Base-by-base conservation (phyloP, 257 asterid species). In the Gardenia jasminoides region DNA sequence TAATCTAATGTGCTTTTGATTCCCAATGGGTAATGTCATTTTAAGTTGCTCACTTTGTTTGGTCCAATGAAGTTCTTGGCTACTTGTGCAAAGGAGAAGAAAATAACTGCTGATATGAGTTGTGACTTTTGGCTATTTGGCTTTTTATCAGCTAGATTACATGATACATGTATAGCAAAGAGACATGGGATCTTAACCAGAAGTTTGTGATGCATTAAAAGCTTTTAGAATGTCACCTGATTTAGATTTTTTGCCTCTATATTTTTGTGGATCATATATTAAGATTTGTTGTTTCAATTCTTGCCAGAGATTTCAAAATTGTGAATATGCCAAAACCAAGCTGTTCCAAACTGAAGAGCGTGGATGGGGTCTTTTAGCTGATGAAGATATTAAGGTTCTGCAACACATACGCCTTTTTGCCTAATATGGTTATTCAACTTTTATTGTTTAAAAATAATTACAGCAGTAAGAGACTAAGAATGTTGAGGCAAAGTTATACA, bases 341-440 rank as follows among this genome's bases (percentile, higher is more conserved):
- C 81, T 94, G 88, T 88, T 90, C 84, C 85, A 89, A 75, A 94
- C 99, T 77, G 95, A 90, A 81, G 98, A 97, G 75, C 92, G 97
- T 82, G 98, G 99, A 72, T 94, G 99, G 96, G 99, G 98, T 84
- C 96, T 94, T 87, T 84, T 77, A 22, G 90, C 99, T 56, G 94
- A 90, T 76, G 92, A 93, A 76, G 76, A 80, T 78, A 87, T 94
- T 19, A 87, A 90, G 97, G 99, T 91, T 33, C 72, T 74, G 65
- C 54, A 50, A n/a, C 26, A 6, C 33, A 43, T 68, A 28, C 65
- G 44, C 16, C 20, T 44, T 65, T 48, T 43, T 36, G 70, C 15
- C 48, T 48, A 33, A 76, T 67, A 66, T 22, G 30, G 10, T 17
- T 30, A 10, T 58, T 74, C 33, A 50, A 31, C 33, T 17, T 22